Evolutionary conservation across 2,329 filamentous ascomycete genomes (phyloP).

Genomic region (Cadophora gregata): DNA sequence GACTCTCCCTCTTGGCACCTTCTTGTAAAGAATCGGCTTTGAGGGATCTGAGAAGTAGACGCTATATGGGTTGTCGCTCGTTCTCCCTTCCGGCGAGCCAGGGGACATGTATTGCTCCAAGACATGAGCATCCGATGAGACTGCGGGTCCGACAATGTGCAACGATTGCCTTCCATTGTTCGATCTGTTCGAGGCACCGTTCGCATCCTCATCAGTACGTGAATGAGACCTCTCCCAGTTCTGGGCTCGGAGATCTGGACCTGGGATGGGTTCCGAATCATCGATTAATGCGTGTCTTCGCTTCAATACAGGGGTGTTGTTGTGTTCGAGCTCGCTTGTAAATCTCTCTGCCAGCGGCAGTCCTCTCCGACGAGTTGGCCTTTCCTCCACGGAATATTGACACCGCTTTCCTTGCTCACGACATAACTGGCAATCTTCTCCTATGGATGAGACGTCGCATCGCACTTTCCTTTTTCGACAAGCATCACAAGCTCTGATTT

Average conservation of each 20-base stretch:
- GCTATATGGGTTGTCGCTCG: constrained; percentile 44
- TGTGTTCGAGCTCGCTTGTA: background rate
- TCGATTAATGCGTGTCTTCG: background rate
- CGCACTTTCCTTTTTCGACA: constrained; percentile 66
- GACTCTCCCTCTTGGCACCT: constrained; percentile 35
- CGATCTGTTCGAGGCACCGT: background rate
- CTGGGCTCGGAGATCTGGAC: background rate
- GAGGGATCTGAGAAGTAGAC: constrained; percentile 55
- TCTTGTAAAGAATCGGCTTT: constrained; percentile 48
- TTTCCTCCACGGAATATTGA: constrained; percentile 15
- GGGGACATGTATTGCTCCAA: constrained; percentile 62
- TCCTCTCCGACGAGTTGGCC: background rate
- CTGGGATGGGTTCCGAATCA: background rate
- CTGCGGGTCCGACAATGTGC: constrained; percentile 64
- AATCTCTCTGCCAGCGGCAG: background rate
- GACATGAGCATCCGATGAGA: constrained; percentile 64
- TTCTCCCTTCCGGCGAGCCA: constrained; percentile 40
- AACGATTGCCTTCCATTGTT: constrained; percentile 25
- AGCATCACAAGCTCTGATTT: constrained; percentile 63
- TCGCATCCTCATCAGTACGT: background rate
- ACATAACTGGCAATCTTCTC: constrained; percentile 61
- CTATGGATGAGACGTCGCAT: constrained; percentile 61
- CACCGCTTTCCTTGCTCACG: constrained; percentile 38
- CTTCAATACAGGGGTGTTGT: background rate
- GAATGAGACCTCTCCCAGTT: background rate